Evolutionary conservation across 441 rosid species (phyloP).

Genomic region (Manihot esculenta): DNA sequence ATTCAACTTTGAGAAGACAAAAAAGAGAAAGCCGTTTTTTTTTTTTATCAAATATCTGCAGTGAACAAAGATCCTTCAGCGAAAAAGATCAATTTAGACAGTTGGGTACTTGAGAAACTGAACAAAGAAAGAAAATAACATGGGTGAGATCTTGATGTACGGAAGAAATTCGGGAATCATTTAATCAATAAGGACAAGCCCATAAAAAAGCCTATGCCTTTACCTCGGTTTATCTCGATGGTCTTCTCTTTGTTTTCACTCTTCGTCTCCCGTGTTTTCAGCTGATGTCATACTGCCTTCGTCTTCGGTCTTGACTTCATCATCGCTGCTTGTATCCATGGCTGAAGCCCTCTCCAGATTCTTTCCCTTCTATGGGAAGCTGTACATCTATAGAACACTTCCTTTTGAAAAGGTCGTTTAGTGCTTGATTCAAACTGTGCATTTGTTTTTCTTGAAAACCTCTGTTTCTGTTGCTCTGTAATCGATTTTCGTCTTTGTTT

Average conservation of each 20-base stretch:
- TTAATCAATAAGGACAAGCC: not conserved
- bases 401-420: not conserved
- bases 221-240: not conserved
- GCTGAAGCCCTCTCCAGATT: not conserved
- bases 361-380: not conserved
- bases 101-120: not conserved
- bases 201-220: not conserved
- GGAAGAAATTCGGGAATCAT: conserved; percentile 10
- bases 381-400: not conserved
- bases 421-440: conserved; percentile 6
- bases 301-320: not conserved
- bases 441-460: not conserved
- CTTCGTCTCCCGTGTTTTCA: conserved; percentile 17
- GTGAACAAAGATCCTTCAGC: not conserved
- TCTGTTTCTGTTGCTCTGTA: not conserved
- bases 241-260: not conserved
- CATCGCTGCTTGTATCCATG: not conserved
- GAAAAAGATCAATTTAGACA: not conserved
- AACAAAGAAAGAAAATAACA: not conserved
- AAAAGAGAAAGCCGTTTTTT: not conserved
- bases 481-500: not conserved
- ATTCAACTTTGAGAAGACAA: not conserved
- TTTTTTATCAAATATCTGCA: not conserved
- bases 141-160: conserved; percentile 20
- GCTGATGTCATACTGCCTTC: not conserved